Evolutionary conservation across 2,329 filamentous ascomycete genomes (phyloP).

Genomic region (Penicillium frequentans): DNA sequence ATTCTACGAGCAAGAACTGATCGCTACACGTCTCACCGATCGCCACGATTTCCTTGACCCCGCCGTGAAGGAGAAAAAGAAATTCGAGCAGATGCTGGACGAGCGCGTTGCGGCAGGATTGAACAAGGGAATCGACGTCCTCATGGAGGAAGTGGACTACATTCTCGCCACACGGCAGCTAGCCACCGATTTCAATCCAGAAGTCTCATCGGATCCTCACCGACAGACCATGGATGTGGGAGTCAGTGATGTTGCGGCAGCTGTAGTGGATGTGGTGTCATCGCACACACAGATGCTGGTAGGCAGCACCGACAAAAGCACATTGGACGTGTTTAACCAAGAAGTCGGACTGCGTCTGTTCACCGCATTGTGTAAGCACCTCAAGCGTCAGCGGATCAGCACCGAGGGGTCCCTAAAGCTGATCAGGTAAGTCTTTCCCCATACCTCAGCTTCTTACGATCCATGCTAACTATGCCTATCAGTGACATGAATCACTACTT

Average conservation of each 20-base stretch:
- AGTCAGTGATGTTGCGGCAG: conserved; percentile 74
- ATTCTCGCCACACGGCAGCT: conserved; percentile 84
- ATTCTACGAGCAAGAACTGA: conserved; percentile 94
- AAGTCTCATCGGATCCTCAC: conserved; percentile 34
- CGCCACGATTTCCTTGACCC: conserved; percentile 93
- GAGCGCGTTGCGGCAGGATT: conserved; percentile 93
- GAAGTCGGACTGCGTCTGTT: conserved; percentile 94
- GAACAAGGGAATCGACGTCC: conserved; percentile 95
- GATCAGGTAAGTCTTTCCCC: conserved; percentile 58
- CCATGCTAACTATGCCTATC: neutral
- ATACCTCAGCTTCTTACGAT: neutral
- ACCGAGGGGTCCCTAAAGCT: conserved; percentile 86
- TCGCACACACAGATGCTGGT: conserved; percentile 90
- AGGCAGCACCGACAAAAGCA: conserved; percentile 95
- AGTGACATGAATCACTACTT: conserved; percentile 96
- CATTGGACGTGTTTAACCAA: conserved; percentile 97
- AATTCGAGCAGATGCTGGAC: conserved; percentile 97
- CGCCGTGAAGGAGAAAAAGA: conserved; percentile 92
- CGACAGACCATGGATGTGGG: conserved; percentile 50
- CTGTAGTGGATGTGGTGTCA: conserved; percentile 80
- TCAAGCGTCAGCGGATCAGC: conserved; percentile 92
- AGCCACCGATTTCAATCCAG: conserved; percentile 87
- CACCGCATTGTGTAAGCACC: conserved; percentile 88
- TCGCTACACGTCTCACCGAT: conserved; percentile 78
- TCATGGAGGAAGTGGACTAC: conserved; percentile 98